These are phyloP conservation scores for Letharia columbiana DNA, from an alignment of 495 filamentous ascomycete genomes.

Conservation along the genomic window DNA sequence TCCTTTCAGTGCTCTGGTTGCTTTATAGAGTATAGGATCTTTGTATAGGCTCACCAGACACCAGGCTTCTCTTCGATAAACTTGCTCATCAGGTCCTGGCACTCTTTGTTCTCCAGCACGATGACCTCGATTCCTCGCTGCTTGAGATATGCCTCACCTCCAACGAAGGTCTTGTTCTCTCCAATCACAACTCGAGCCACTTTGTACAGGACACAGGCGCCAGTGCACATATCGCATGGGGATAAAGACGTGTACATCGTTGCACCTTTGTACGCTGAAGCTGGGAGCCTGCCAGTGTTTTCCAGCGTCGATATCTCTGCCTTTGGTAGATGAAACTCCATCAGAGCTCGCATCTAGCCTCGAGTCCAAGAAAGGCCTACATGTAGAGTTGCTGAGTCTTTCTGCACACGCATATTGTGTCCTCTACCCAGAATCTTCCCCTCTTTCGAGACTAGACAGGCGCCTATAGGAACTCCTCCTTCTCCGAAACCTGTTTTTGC, in stretches of 20 bases:
- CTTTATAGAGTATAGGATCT: background rate
- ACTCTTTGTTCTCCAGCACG: constrained; percentile 59
- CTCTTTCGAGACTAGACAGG: constrained; percentile 58
- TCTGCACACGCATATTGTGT: constrained; percentile 76
- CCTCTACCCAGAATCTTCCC: constrained; percentile 71
- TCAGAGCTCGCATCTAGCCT: background rate
- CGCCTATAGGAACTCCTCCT: constrained; percentile 78
- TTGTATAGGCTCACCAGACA: constrained; percentile 51
- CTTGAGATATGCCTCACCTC: constrained; percentile 66
- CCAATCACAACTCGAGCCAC: constrained; percentile 75
- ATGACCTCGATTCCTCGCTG: constrained; percentile 67
- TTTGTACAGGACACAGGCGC: constrained; percentile 73
- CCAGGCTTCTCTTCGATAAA: constrained; percentile 72
- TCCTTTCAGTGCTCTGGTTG: constrained; percentile 7
- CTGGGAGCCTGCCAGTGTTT: constrained; percentile 66
- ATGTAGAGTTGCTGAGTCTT: constrained; percentile 64
- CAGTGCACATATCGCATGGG: constrained; percentile 85
- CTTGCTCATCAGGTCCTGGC: constrained; percentile 62
- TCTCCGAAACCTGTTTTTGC: constrained; percentile 58
- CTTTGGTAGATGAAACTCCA: constrained; percentile 32
- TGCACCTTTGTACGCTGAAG: constrained; percentile 58
- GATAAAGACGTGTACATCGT: constrained; percentile 87
- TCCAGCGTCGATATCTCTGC: constrained; percentile 75
- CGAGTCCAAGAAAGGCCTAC: constrained; percentile 38
- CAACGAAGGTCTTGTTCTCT: constrained; percentile 71